These are phyloP conservation scores for Nitzschia inconspicua DNA, from an alignment of 108 stramenopile species.

Conservation along the genomic window DNA sequence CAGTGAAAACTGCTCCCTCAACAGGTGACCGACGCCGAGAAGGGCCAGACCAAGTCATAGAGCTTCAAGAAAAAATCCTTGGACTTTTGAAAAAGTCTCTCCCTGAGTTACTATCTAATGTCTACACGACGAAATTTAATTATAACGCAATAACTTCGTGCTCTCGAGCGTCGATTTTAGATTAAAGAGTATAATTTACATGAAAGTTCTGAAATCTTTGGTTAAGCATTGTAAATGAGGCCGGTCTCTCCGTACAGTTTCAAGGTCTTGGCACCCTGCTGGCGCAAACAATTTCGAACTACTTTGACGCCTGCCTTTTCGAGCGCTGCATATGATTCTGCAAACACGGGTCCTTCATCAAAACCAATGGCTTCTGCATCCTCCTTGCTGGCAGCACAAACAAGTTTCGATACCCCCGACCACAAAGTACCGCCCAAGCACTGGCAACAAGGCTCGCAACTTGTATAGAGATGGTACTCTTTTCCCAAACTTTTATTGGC, in stretches of 20 bases:
- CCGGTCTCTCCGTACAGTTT: slow-evolving; percentile 60
- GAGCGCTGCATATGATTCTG: slow-evolving; percentile 66
- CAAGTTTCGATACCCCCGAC: slow-evolving; percentile 78
- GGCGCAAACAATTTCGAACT: slow-evolving; percentile 49
- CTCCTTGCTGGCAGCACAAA: slow-evolving; percentile 73
- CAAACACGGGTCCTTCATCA: slow-evolving; percentile 84
- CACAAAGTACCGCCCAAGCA: slow-evolving; percentile 83
- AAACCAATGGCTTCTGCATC: slow-evolving; percentile 88
- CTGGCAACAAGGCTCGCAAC: slow-evolving; percentile 75
- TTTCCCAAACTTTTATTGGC: slow-evolving; percentile 4
- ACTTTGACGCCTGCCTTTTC: slow-evolving; percentile 63
- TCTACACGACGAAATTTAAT: too few species aligned
- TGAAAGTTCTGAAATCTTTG: too few species aligned
- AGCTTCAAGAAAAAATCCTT: too few species aligned
- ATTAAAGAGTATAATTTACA: too few species aligned
- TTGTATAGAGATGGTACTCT: slow-evolving; percentile 73
- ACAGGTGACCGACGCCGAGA: too few species aligned
- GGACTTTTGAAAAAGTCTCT: too few species aligned
- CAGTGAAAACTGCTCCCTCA: too few species aligned
- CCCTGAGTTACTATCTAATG: too few species aligned
- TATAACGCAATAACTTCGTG: too few species aligned
- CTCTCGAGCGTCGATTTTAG: too few species aligned
- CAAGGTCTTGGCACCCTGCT: slow-evolving; percentile 66
- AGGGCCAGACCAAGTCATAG: too few species aligned
- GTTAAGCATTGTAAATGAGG: slow-evolving; percentile 47